Evolutionary conservation across 2,329 filamentous ascomycete genomes (phyloP).

Genomic region (Ceratocystiopsis sp.): DNA sequence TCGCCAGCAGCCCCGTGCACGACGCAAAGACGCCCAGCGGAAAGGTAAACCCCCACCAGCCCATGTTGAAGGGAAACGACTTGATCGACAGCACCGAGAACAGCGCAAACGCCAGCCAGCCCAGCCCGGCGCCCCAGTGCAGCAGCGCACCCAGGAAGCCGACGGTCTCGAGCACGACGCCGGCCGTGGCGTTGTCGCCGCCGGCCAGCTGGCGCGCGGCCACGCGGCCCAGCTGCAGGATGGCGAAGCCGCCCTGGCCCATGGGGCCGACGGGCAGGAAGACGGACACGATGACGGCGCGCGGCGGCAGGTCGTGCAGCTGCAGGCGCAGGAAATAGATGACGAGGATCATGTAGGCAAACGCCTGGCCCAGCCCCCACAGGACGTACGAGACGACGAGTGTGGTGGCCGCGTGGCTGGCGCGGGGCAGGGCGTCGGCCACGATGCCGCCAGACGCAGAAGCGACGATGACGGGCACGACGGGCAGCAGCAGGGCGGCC

Average conservation of each 20-base stretch:
- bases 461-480: constrained; percentile 44
- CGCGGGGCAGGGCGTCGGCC: constrained; percentile 39
- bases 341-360: constrained; percentile 45
- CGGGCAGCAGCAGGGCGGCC: constrained; percentile 42
- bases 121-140: constrained; percentile 19
- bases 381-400: constrained; percentile 49
- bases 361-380: constrained; percentile 43
- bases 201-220: constrained; percentile 17
- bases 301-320: constrained; percentile 46
- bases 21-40: constrained; percentile 22
- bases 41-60: constrained; percentile 24
- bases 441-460: constrained; percentile 47
- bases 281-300: constrained; percentile 45
- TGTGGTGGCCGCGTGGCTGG: constrained; percentile 39
- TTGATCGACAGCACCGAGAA: constrained; percentile 16
- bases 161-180: constrained; percentile 35
- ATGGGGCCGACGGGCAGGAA: constrained; percentile 46
- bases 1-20: constrained; percentile 22
- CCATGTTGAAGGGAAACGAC: constrained; percentile 20
- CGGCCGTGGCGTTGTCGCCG: constrained; percentile 23
- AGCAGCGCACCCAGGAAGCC: constrained; percentile 23
- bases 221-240: constrained; percentile 24
- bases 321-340: constrained; percentile 55
- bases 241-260: constrained; percentile 41
- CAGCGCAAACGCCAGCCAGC: constrained; percentile 19